Evolutionary conservation across 805 yeast genomes (phyloP), one percentile per base, ranked within the genome.

Genomic region (Candida sanyiensis): DNA sequence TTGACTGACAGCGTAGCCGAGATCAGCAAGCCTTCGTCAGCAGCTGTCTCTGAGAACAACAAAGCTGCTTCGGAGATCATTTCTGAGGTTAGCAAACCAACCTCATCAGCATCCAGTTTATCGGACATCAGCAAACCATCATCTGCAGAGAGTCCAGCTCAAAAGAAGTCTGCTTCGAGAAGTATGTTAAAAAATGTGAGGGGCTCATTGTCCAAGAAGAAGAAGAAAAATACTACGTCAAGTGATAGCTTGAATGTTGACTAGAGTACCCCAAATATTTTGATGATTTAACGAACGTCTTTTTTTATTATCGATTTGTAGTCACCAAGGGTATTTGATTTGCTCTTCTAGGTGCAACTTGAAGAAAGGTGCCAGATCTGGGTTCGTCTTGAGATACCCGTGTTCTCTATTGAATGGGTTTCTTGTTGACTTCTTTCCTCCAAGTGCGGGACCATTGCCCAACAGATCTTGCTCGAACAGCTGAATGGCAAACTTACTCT

Each of bases 391-490:
- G 7, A 32, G 29, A 46, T 75, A 75, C 2, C 59, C 56, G 35
- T 72, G 72, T 2, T 35, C 11, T 38, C 70, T 59, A 6, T 61
- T 57, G 50, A 67, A 78, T 2, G 87, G 87, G 51, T 83, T 79
- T 43, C 93, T 66, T 1, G 54, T 45, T 2, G 31, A 11, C 50
- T 73, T 80, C 56, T 83, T 83, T 5, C 48, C 54, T 3, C 60
- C 38, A 35, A 77, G 61, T 0, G 70, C 66, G 0, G 57, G 59
- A 20, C 57, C 61, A n/a, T 64, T 57, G 0, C 86, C 89, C 50
- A 72, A 75, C 60, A 77, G 75, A 55, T 81, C 86, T 7, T 51
- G 41, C 21, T 58, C 63, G 49, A 83, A 83, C 22, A 63, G 62
- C n/a, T 57, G 48, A 5, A 75, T 64, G 0, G 88, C 89, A 59